Base-by-base conservation (phyloP, 1,284 basidiomycete genomes). In the Sphaerobolus stellatus region DNA sequence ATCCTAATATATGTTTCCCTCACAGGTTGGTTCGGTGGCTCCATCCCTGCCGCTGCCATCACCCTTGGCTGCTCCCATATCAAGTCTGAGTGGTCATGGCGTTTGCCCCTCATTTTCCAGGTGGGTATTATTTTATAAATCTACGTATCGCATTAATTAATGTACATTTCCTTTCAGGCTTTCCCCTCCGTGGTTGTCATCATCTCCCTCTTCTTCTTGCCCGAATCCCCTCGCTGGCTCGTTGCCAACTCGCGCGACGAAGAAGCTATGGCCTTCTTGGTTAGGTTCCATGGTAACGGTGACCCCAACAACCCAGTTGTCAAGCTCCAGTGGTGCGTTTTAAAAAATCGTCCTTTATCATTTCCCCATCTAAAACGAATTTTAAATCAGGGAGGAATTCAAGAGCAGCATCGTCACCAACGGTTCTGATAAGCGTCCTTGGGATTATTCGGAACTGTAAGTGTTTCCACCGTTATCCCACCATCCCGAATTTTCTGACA, bases 351-450 rank as follows among this genome's bases (percentile, higher is more conserved):
- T n/a, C 22, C 18, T n/a, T n/a, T n/a, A n/a, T n/a, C n/a, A n/a
- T n/a, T n/a, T n/a, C n/a, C n/a, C n/a, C n/a, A n/a, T n/a, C n/a
- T n/a, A n/a, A n/a, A n/a, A n/a, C n/a, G 30, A 27, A 7, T 13
- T 31, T 22, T 44, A 18, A 31, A 43, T 33, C 43, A 36, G 76
- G 71, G 72, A 70, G 49, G 84, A 85, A 63, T 80, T 81, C 64
- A 74, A 79, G 60, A 80, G 81, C 58, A 66, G 73, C 5, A 78
- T 84, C 52, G 68, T 71, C 34, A 57, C 77, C 6, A 75, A 82
- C 61, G 83, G 78, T 22, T 77, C 79, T 14, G 83, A 86, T 67
- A 85, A 85, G 1, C 33, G 41, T 47, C 41, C 47, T 46, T 54
- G 52, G 52, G 52, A 54, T 16, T 54, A 49, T 24, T 36, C 47